Base-by-base conservation (phyloP, 202 grass and related monocot species). In the Carex sylvatica region DNA sequence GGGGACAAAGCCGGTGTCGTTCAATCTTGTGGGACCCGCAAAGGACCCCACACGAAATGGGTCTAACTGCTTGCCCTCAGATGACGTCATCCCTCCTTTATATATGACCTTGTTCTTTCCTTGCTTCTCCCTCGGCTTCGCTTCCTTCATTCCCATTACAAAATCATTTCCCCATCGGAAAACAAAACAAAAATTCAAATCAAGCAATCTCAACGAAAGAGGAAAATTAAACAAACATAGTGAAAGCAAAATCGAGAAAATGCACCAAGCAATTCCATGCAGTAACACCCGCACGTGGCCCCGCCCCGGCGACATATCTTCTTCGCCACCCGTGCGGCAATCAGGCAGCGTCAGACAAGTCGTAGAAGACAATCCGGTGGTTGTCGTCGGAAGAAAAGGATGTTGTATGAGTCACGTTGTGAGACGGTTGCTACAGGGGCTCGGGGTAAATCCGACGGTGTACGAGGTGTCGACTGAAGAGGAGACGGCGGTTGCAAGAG, bases 331-430 rank as follows among this genome's bases (percentile, higher is more conserved):
- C 4, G 0, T 1, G 13, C 64, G 47, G 26, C 83, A 51, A 22
- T 61, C 1, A 4, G 74, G 51, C 55, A 58, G 74, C 24, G 63
- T 93, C 8, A 31, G 11, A 76, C 83, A 78, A 85, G 86, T 87
- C 70, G 96, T 95, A 80, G 86, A 88, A 83, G 96, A 93, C 84
- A 95, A 89, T 77, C 84, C 96, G 6, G 92, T 89, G 52, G 84
- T 93, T 85, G 96, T 98, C 79, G 92, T 98, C 36, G 96, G 91
- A 70, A 65, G 81, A 83, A 74, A 80, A 15, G 96, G 91, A 78
- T 98, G 96, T 85, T 98, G 96, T 86, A 90, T 98, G 35, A 90
- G 81, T 78, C 96, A 98, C 82, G 92, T 95, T 36, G 96, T 98
- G 26, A 87, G 88, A 85, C 86, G 85, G 73, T 84, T 98, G 84